These are phyloP conservation scores for Coniochaeta pulveracea DNA, from an alignment of 2,329 filamentous ascomycete species.

Conservation along the genomic window DNA sequence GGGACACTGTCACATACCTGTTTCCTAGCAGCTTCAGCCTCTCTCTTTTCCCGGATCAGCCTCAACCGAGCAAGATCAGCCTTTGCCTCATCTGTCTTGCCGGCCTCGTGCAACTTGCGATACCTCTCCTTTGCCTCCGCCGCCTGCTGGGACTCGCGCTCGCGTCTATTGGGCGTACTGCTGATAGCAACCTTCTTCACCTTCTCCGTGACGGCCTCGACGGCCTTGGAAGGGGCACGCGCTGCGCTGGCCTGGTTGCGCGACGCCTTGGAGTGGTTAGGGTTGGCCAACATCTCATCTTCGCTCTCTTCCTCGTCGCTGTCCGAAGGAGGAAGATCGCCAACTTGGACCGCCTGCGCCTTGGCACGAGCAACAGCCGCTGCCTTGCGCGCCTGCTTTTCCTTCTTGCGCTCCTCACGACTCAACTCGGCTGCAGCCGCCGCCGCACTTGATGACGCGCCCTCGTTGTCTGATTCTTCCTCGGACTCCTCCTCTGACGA, in stretches of 20 bases:
- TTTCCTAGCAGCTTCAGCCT: conserved; percentile 72
- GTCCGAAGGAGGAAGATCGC: conserved; percentile 72
- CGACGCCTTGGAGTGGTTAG: conserved; percentile 76
- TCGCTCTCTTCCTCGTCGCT: conserved; percentile 44
- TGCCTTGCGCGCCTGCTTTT: conserved; percentile 83
- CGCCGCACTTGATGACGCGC: conserved; percentile 36
- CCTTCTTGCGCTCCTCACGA: conserved; percentile 78
- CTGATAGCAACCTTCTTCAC: conserved; percentile 42
- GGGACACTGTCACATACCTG: conserved; percentile 42
- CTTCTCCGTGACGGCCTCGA: conserved; percentile 40
- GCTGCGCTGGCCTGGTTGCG: conserved; percentile 43
- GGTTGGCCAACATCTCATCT: conserved; percentile 70
- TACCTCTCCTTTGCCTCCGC: conserved; percentile 83
- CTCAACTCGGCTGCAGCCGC: conserved; percentile 39
- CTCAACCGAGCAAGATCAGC: conserved; percentile 76
- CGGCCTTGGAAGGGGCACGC: conserved; percentile 17
- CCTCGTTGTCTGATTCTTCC: conserved; percentile 38
- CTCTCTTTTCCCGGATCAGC: conserved; percentile 76
- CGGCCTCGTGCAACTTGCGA: conserved; percentile 81
- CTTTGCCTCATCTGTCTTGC: conserved; percentile 93
- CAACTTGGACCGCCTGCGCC: conserved; percentile 61
- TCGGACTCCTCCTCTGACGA: conserved; percentile 25
- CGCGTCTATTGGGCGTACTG: conserved; percentile 31
- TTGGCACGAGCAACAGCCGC: conserved; percentile 73
- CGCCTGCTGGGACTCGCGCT: conserved; percentile 70